Evolutionary conservation across 331 rosid genomes (phyloP).

Genomic region (Dryas integrifolia): DNA sequence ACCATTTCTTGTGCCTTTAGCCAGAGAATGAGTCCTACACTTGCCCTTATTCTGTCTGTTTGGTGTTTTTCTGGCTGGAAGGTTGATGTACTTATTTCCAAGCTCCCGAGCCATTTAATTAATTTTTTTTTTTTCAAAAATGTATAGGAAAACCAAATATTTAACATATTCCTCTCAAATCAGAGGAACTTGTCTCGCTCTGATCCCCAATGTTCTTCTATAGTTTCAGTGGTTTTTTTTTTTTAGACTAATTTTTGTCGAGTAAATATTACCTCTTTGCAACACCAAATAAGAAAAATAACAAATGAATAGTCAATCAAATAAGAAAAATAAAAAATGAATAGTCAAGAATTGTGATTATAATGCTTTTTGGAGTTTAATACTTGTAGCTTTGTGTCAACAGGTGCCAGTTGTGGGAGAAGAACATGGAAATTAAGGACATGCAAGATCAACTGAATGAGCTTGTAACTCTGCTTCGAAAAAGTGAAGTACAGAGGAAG

Average conservation of each 20-base stretch:
- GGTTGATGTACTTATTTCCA: neutral
- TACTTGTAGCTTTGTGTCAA: conserved; percentile 29
- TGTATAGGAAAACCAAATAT: neutral
- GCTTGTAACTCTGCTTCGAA: conserved; percentile 48
- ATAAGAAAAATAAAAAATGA: neutral
- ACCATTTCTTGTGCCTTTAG: neutral
- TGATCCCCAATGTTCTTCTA: neutral
- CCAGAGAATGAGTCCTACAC: neutral
- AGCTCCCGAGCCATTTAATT: neutral
- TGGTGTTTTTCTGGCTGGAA: neutral
- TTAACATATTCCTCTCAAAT: neutral
- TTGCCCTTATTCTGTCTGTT: neutral
- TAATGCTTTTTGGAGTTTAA: conserved; percentile 17
- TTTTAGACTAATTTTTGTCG: neutral
- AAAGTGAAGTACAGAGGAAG: conserved; percentile 60
- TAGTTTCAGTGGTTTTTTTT: neutral
- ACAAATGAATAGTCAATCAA: neutral
- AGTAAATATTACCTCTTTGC: neutral
- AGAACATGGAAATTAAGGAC: conserved; percentile 64
- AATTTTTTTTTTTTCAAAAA: neutral
- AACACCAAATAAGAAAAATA: neutral
- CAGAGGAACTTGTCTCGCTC: neutral
- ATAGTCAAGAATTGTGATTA: conserved; percentile 15
- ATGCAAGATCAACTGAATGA: conserved; percentile 68
- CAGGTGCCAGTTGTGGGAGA: conserved; percentile 76